Evolutionary conservation across 2,329 filamentous ascomycete species (phyloP), one percentile per base, ranked within the genome.

Genomic region (Venturia asperata): DNA sequence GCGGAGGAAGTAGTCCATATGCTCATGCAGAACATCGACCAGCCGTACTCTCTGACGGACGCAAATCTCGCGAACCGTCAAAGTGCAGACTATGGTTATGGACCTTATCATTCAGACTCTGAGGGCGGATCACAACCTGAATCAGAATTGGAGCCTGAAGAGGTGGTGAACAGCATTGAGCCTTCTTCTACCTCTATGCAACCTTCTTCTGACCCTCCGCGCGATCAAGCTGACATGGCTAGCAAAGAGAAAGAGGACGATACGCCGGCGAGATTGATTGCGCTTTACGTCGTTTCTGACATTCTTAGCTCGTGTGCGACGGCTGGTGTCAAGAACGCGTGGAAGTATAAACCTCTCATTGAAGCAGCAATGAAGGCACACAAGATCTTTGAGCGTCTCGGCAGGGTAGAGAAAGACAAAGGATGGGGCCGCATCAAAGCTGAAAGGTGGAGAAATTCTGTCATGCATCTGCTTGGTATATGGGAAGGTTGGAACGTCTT

Each of bases 1-100:
- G 89, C 91, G 15, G 90, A 95, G 68, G 94, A 97, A 77, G 88
- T 97, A 43, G 92, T 96, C n/a, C 85, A 93, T 62, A 85, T 96
- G 77, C 87, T 97, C 45, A 84, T 96, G 0, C 82, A 86, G 0
- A 97, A 99, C 71, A 82, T 97, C 42, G 82, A 89, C 66, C 85
- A 83, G 63, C 94, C 94, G 0, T 85, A 95, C 66, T 83, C 87
- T 6, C 85, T 88, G 69, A 90, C 87, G 0, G 83, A 83, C 7
- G 89, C 89, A 30, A 92, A 91, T 67, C 84, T 86, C 0, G 79
- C 83, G 9, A 76, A 77, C 52, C 19, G 62, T 66, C 13, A 61
- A 15, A 74, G 73, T 64, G 77, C 77, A 39, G 70, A 70, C 0
- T 79, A 77, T 52, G 71, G 75, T 11, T 73, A 76, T 17, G 77